Base-by-base conservation (phyloP, 2,329 filamentous ascomycete genomes). In the Bipolaris sorokiniana region DNA sequence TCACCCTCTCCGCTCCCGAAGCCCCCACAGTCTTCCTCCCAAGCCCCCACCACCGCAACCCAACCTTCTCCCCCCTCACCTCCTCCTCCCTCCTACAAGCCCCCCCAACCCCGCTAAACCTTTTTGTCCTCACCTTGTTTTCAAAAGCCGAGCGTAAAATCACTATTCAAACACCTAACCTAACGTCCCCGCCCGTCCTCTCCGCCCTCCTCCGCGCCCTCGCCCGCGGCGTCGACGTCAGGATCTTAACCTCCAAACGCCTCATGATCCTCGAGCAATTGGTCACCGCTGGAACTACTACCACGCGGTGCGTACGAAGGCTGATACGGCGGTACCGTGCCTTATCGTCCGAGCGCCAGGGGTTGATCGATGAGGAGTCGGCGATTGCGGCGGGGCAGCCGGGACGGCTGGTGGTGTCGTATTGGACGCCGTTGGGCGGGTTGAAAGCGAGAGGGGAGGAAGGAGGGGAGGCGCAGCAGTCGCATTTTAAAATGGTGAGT, bases 191-290 rank as follows among this genome's bases (percentile, higher is more conserved):
- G 46, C 82, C 88, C 0, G 86, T 91, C 0, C 77, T 92, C 0
- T 76, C 83, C 0, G 86, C 84, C 0, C 72, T 96, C 0, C 64
- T 89, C 0, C 77, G 77, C 0, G 88, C 89, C 0, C 77, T 94
- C 0, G 64, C 76, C 3, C 83, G 90, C 1, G 90, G 90, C 1
- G 84, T 95, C 10, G 76, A 89, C 51, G 85, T 96, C 1, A 80
- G 80, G 7, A 83, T 93, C 41, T 79, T 90, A 6, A 92, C 90
- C 0, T 88, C 86, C 62, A 82, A 83, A 56, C 79, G 80, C 13
- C 87, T 93, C 81, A 93, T 92, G 90, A 70, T 90, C 15, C 76
- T 91, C 28, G 91, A 96, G 76, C 91, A 96, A 72, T 79, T 95
- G n/a, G 79, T 91, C 22, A 95, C 91, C 0, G 88, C 90, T 0